phyloP scores from a whole-genome alignment of 2,329 filamentous ascomycete genomes.

The Fusarium pseudograminearum region DNA sequence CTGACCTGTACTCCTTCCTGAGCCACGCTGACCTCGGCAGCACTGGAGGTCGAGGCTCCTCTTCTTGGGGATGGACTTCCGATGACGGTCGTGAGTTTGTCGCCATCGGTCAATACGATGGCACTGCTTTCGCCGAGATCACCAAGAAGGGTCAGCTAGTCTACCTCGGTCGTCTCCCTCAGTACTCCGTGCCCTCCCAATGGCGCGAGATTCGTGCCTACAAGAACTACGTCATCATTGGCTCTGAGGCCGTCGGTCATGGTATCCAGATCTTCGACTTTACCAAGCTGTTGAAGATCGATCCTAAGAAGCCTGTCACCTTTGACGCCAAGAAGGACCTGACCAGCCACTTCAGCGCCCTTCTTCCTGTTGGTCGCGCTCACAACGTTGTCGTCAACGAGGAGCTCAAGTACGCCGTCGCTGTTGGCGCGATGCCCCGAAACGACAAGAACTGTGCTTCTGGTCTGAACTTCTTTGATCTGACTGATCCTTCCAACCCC shows the following conservation, averaged over 20 bases:
- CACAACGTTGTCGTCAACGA: conserved; percentile 66
- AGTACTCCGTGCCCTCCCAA: conserved; percentile 52
- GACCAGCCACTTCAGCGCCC: conserved; percentile 52
- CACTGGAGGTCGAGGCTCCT: conserved; percentile 51
- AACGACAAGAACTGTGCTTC: conserved; percentile 56
- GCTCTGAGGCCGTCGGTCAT: conserved; percentile 61
- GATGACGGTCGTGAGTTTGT: conserved; percentile 62
- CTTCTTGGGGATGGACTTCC: conserved; percentile 62
- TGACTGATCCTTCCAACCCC: conserved; percentile 66
- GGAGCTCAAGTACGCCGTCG: conserved; percentile 61
- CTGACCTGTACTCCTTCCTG: conserved; percentile 67
- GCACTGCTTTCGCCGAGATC: conserved; percentile 64
- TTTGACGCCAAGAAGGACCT: conserved; percentile 53
- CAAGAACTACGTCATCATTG: conserved; percentile 54
- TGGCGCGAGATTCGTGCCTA: conserved; percentile 60
- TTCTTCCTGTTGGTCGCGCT: conserved; percentile 55
- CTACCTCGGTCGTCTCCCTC: conserved; percentile 61
- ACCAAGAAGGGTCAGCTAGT: conserved; percentile 57
- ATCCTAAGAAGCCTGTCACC: conserved; percentile 54
- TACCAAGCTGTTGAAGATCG: conserved; percentile 62
- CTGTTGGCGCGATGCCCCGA: conserved; percentile 58
- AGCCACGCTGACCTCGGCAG: conserved; percentile 66
- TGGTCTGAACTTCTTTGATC: conserved; percentile 69
- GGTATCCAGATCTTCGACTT: conserved; percentile 75
- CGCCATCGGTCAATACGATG: conserved; percentile 62